Percentiles rank a stretch among this genome's conserved stretches.
Evolutionary conservation across 1,284 basidiomycete species (phyloP).

Genomic region (Rhodotorula sp.): DNA sequence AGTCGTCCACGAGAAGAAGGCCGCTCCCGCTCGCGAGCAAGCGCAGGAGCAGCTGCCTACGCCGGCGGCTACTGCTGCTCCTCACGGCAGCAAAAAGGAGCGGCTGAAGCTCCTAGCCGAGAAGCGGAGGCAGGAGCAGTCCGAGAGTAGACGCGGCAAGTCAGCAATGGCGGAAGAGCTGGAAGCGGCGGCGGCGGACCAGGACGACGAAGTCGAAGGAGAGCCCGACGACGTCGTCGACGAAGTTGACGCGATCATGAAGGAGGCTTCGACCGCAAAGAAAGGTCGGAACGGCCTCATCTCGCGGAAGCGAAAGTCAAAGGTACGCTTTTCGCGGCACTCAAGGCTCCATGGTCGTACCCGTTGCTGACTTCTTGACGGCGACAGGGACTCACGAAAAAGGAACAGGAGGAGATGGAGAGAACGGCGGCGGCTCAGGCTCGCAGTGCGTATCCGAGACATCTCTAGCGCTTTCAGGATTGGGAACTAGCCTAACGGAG

Average conservation of each 20-base stretch:
- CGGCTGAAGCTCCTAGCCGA: not conserved
- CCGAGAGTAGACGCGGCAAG: not conserved
- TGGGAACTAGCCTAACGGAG: too few species aligned
- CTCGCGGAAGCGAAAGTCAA: conserved; percentile 2
- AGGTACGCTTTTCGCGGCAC: not conserved
- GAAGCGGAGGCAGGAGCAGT: not conserved
- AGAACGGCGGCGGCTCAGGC: conserved; percentile 6
- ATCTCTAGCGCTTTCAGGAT: too few species aligned
- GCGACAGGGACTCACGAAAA: conserved; percentile 23
- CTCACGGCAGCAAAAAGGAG: not conserved
- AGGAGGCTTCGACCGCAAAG: not conserved
- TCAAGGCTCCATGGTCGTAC: too few species aligned
- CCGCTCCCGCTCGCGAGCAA: too few species aligned
- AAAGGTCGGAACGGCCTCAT: not conserved
- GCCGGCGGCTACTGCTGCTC: too few species aligned
- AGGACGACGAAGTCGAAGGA: not conserved
- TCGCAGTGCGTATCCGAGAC: conserved; percentile 9
- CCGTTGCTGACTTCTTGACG: not conserved
- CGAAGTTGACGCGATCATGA: conserved; percentile 2
- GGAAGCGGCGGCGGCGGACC: not conserved
- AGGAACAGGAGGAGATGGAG: conserved; percentile 31
- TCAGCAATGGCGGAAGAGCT: too few species aligned
- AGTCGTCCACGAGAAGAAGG: too few species aligned
- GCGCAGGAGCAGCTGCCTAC: too few species aligned
- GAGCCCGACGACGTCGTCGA: not conserved